Conservation (phyloP, 495 filamentous ascomycete genomes). For the Neurospora sp. region DNA sequence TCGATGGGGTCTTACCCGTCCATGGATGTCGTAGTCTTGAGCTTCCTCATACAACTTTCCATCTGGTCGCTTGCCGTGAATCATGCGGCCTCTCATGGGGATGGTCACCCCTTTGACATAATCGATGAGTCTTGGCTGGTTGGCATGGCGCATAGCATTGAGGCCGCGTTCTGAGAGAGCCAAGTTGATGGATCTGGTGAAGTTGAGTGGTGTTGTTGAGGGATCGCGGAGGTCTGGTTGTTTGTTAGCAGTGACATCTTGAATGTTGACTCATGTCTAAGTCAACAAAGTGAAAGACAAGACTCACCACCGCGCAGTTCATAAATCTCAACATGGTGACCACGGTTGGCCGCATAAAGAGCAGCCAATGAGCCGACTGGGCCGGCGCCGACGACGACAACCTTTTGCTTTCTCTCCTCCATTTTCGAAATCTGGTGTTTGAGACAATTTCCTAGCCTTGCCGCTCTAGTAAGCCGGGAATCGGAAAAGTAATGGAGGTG, state of each 20-base stretch:
- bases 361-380: constrained; percentile 89
- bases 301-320: constrained; percentile 80
- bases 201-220: constrained; percentile 79
- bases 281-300: constrained; percentile 19
- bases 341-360: constrained; percentile 79
- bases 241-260: background rate
- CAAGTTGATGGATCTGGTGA: constrained; percentile 95
- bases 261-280: background rate
- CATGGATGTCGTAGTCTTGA: constrained; percentile 85
- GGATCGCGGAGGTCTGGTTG: constrained; percentile 72
- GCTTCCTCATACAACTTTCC: constrained; percentile 64
- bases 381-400: constrained; percentile 79
- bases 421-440: background rate
- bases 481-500: background rate
- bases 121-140: constrained; percentile 54
- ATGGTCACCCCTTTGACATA: constrained; percentile 67
- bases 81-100: constrained; percentile 96
- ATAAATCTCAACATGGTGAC: constrained; percentile 87
- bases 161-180: constrained; percentile 93
- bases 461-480: background rate
- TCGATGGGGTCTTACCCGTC: constrained; percentile 48
- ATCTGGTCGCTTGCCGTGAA: constrained; percentile 60
- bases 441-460: background rate
- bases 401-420: constrained; percentile 45
- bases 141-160: constrained; percentile 64